Conservation (phyloP, 2,329 filamentous ascomycete species). For the Claviceps arundinis region DNA sequence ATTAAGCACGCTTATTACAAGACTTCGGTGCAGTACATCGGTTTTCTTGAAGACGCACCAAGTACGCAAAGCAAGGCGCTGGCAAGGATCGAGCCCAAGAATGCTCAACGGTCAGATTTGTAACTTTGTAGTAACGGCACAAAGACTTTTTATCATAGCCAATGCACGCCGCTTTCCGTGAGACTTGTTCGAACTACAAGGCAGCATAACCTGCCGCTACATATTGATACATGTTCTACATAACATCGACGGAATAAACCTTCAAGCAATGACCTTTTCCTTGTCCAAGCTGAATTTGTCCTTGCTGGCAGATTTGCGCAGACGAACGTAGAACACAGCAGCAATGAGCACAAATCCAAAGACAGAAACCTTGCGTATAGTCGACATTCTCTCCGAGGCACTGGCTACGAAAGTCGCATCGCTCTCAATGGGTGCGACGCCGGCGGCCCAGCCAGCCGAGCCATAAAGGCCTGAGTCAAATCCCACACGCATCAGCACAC, state of each 20-base stretch:
- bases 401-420: constrained; percentile 1
- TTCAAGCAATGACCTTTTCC: constrained; percentile 31
- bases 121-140: too few relatives aligned
- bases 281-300: constrained; percentile 18
- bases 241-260: not conserved
- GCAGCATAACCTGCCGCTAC: not conserved
- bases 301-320: constrained; percentile 19
- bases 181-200: not conserved
- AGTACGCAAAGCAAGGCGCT: not conserved
- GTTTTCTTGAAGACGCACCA: too few relatives aligned
- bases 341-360: constrained; percentile 34
- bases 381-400: constrained; percentile 15
- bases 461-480: constrained; percentile 16
- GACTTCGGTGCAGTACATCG: too few relatives aligned
- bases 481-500: constrained; percentile 23
- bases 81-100: not conserved
- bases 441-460: constrained; percentile 11
- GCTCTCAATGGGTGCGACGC: constrained; percentile 7
- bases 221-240: constrained; percentile 6
- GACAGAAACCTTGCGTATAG: constrained; percentile 36
- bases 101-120: too few relatives aligned
- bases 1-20: not conserved
- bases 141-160: too few relatives aligned
- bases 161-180: not conserved
- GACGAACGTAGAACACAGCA: constrained; percentile 31